Evolutionary conservation across 192 early-diverging fungal genomes (phyloP).

Genomic region (Backusella luteola): DNA sequence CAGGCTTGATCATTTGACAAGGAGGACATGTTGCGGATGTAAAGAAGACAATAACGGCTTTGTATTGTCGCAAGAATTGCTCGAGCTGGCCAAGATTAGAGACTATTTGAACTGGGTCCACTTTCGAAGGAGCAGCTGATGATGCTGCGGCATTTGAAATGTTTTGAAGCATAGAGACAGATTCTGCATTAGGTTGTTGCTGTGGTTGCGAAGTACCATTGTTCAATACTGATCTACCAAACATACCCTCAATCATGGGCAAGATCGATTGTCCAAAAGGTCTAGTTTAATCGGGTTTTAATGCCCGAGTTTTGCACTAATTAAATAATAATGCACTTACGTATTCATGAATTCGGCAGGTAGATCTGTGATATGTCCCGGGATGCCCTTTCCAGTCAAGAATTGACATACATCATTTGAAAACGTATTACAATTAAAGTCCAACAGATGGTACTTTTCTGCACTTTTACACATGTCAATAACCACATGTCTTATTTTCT

Average conservation of each 20-base stretch:
- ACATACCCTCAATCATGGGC: conserved; percentile 69
- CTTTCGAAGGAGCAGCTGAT: conserved; percentile 15
- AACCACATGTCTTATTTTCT: background rate
- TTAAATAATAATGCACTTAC: conserved; percentile 16
- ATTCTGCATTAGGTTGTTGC: conserved; percentile 16
- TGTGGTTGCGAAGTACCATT: background rate
- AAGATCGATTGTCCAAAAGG: conserved; percentile 62
- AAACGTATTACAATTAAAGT: conserved; percentile 89
- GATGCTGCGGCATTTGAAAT: conserved; percentile 24
- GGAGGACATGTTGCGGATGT: conserved; percentile 69
- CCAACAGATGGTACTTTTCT: conserved; percentile 80
- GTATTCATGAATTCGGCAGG: conserved; percentile 67
- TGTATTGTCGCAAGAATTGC: conserved; percentile 42
- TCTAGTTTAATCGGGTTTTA: conserved; percentile 16
- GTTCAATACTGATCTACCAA: conserved; percentile 45
- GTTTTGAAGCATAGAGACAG: conserved; percentile 16
- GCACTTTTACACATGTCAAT: conserved; percentile 27
- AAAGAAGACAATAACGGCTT: conserved; percentile 64
- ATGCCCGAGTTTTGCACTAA: background rate
- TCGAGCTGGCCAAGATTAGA: conserved; percentile 43
- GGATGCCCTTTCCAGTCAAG: conserved; percentile 74
- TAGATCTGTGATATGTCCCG: conserved; percentile 69
- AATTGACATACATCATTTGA: conserved; percentile 78
- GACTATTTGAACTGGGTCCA: conserved; percentile 35
- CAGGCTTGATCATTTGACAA: conserved; percentile 66